A percentile compares a stretch with the other conserved stretches of the same genome.
Conservation (phyloP, 306 rosid genomes). For the Cyamopsis tetragonoloba region DNA sequence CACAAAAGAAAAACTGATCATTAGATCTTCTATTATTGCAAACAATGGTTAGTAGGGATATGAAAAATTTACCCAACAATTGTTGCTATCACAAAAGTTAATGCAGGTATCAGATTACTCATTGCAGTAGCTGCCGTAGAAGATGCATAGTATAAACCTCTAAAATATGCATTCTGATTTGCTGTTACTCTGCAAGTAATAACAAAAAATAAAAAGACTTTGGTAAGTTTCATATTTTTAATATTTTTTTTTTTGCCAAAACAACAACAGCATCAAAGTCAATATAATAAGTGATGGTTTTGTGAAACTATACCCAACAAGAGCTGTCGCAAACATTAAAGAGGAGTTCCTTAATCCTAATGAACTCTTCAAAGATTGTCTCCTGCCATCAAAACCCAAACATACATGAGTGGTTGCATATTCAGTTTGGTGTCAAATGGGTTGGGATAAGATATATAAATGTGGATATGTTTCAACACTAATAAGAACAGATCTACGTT, state of each 20-base stretch:
- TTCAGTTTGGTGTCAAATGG: too few species aligned
- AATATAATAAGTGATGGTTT: not conserved
- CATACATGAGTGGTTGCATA: not conserved
- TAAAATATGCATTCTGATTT: constrained; percentile 64
- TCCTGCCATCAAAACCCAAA: constrained; percentile 26
- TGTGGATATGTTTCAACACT: too few species aligned
- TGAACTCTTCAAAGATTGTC: constrained; percentile 33
- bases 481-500: too few species aligned
- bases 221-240: not conserved
- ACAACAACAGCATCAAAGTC: not conserved
- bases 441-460: too few species aligned
- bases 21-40: too few species aligned
- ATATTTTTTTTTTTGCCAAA: not conserved
- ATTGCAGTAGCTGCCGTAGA: constrained; percentile 63
- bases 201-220: not conserved
- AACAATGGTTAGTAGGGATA: too few species aligned
- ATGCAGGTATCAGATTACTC: constrained; percentile 62
- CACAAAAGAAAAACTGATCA: not conserved
- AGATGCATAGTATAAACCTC: constrained; percentile 56
- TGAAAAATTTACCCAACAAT: constrained; percentile 68
- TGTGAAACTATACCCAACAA: constrained; percentile 46
- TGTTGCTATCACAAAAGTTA: constrained; percentile 58
- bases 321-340: constrained; percentile 51
- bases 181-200: constrained; percentile 46
- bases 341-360: constrained; percentile 44